phyloP scores from a whole-genome alignment of 331 rosid species.

The Quercus phellos region DNA sequence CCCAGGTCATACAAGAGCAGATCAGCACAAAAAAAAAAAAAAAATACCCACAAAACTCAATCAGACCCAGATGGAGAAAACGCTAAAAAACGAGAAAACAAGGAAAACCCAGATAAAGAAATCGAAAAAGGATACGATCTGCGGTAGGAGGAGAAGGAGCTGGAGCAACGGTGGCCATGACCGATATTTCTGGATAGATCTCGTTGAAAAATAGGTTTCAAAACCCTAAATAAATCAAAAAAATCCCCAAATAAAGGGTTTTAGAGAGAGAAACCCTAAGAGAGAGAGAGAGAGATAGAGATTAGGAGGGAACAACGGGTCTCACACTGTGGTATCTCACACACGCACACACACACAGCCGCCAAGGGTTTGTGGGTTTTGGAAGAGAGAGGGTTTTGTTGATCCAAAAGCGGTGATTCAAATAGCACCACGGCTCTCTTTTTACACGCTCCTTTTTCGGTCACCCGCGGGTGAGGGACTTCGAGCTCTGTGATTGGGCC shows the following conservation, averaged over 20 bases:
- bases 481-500: constrained; percentile 5
- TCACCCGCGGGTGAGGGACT: constrained; percentile 59
- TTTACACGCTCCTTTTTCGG: not conserved
- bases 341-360: constrained; percentile 48
- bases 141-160: constrained; percentile 34
- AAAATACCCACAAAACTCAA: not conserved
- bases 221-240: constrained; percentile 31
- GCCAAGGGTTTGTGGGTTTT: constrained; percentile 99
- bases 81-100: not conserved
- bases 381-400: constrained; percentile 75
- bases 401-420: constrained; percentile 88
- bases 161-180: constrained; percentile 75
- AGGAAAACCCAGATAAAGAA: not conserved
- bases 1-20: not conserved
- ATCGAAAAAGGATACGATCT: constrained; percentile 78
- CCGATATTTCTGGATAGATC: constrained; percentile 41
- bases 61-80: constrained; percentile 23
- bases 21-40: not conserved
- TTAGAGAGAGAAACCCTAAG: constrained; percentile 42
- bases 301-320: constrained; percentile 38
- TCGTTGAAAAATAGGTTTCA: not conserved
- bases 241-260: constrained; percentile 22
- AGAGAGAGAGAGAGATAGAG: constrained; percentile 3
- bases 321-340: constrained; percentile 17
- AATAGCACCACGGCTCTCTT: constrained; percentile 79